phyloP scores from a whole-genome alignment of 2,329 filamentous ascomycete species.

The Ophiocordyceps camponoti-floridani region DNA sequence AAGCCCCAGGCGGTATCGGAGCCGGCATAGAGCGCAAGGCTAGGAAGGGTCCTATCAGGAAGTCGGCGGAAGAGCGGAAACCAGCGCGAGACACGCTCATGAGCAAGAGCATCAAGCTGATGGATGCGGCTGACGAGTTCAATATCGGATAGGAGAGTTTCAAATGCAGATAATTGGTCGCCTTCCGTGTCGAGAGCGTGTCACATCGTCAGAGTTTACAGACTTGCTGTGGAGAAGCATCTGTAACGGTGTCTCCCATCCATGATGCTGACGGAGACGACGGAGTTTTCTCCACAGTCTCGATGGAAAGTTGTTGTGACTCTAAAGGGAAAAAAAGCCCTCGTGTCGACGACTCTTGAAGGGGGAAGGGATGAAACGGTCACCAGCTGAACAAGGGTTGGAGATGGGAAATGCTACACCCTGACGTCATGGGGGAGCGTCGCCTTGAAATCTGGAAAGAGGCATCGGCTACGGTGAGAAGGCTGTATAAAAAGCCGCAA shows the following conservation, averaged over 20 bases:
- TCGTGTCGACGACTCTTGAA: neutral
- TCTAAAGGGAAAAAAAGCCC: neutral
- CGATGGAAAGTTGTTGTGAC: neutral
- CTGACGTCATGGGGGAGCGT: neutral
- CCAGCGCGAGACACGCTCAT: slow-evolving; percentile 26
- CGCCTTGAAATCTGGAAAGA: neutral
- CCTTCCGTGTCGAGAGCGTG: neutral
- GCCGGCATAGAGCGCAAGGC: slow-evolving; percentile 30
- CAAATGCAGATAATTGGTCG: neutral
- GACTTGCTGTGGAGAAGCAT: neutral
- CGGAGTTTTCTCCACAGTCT: too few relatives aligned
- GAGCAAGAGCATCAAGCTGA: slow-evolving; percentile 47
- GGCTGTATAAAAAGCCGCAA: neutral
- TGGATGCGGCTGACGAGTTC: slow-evolving; percentile 47
- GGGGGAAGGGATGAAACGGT: neutral
- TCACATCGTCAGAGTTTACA: too few relatives aligned
- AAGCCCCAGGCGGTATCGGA: slow-evolving; percentile 71
- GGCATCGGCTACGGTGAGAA: neutral
- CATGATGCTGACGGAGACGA: neutral
- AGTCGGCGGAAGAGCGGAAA: slow-evolving; percentile 12
- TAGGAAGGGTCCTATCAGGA: slow-evolving; percentile 16
- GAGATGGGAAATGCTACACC: neutral
- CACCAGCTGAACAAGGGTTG: neutral
- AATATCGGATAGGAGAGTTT: slow-evolving; percentile 37
- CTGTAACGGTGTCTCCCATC: neutral